Evolutionary conservation across 1,139 yeast species (phyloP), one percentile per base, ranked within the genome.

Genomic region (Pichia sp.): DNA sequence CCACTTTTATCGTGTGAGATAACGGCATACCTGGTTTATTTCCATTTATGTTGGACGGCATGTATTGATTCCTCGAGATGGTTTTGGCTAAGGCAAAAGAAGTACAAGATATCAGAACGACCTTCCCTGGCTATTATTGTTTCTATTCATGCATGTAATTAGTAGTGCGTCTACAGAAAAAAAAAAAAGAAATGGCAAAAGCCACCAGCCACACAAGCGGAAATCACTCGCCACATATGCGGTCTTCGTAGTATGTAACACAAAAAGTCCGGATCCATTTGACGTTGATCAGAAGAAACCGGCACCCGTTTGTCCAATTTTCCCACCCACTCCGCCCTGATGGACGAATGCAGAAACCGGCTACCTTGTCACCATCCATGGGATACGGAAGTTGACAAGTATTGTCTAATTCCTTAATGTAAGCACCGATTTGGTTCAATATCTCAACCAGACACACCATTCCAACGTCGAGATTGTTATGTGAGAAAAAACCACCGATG

Each of bases 271-370:
- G 64, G 5, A 81, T 70, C 85, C 85, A 81, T 58, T 79, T 81
- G 52, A 80, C 71, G 63, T 92, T 82, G 1, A 95, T 88, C 51
- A 93, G 72, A 16, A 92, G 74, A 64, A 84, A 86, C 65, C 87
- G 86, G 70, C 97, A 92, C 1, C 96, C 92, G 40, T 84, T 81
- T 0, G 97, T 90, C 99, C 99, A 93, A 59, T 87, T 90, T 47
- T 83, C 81, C 65, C 85, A 86, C 1, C 85, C 79, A 1, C 78
- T 71, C 54, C 76, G 74, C 10, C 89, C 79, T 2, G 90, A 82
- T 1, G 90, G 79, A 53, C 85, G 74, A 15, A 93, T 86, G 56
- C 90, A 82, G 57, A 82, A 80, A 0, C 89, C 92, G 1, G 96
- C 96, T 50, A 93, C 86, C 53, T 79, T 77, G 60, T 87, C 97